Percentiles rank a stretch among this genome's conserved stretches.
Conservation (phyloP, 345 rosid genomes). For the Brassica juncea region DNA sequence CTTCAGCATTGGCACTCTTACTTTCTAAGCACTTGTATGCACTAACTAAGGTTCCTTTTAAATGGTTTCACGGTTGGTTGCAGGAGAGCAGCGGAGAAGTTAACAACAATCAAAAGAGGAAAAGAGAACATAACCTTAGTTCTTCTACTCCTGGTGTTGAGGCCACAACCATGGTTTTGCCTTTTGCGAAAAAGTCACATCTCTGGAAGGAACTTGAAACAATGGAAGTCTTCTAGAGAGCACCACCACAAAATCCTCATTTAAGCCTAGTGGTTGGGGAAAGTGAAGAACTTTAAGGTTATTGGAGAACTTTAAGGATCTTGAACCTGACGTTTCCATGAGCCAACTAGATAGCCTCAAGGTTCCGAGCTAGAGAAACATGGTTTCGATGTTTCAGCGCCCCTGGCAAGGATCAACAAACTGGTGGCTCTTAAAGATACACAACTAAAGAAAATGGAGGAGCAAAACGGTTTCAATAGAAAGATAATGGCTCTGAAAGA, state of each 20-base stretch:
- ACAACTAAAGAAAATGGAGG: too few relatives aligned
- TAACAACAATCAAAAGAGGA: too few relatives aligned
- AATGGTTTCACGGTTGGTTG: too few relatives aligned
- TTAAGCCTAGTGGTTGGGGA: background rate
- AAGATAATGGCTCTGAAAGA: too few relatives aligned
- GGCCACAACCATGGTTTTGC: background rate
- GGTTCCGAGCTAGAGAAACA: constrained; percentile 51
- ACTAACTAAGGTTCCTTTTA: too few relatives aligned
- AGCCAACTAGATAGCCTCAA: constrained; percentile 43
- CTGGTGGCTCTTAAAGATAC: background rate
- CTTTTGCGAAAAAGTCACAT: background rate
- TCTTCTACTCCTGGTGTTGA: background rate
- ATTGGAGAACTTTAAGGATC: constrained; percentile 47
- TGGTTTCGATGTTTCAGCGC: constrained; percentile 41
- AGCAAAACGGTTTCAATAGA: too few relatives aligned
- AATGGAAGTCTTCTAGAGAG: background rate
- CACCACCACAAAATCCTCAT: background rate
- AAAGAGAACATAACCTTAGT: background rate
- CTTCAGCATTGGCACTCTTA: background rate
- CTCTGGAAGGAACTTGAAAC: background rate
- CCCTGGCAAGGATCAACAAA: too few relatives aligned
- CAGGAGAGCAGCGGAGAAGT: too few relatives aligned
- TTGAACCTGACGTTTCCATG: constrained; percentile 39
- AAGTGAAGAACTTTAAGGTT: constrained; percentile 23
- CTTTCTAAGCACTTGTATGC: background rate